Percentiles rank a stretch among this genome's conserved stretches.
Conservation (phyloP, 148 eudicot genomes). For the Chenopodium quinoa region DNA sequence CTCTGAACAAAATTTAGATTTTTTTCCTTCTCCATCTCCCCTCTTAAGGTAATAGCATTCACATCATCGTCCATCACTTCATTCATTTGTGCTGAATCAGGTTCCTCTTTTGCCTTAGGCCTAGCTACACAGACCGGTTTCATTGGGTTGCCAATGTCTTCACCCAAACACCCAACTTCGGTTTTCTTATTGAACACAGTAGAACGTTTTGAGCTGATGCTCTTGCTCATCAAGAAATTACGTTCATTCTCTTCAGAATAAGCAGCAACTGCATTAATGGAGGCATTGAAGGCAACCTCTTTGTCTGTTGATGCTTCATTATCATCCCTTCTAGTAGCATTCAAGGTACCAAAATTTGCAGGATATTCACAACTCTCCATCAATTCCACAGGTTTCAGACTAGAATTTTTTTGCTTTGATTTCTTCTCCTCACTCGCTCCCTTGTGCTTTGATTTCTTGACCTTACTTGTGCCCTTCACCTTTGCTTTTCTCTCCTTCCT, state of each 20-base stretch:
- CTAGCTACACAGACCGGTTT: conserved; percentile 18
- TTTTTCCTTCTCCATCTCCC: conserved; percentile 20
- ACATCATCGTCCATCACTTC: conserved; percentile 16
- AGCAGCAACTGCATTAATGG: conserved; percentile 16
- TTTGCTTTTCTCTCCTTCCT: conserved; percentile 23
- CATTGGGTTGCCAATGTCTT: conserved; percentile 11
- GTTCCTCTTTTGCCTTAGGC: conserved; percentile 23
- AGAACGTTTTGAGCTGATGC: conserved; percentile 22
- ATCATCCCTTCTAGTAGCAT: conserved; percentile 28
- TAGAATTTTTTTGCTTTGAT: conserved; percentile 10
- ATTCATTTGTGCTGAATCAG: conserved; percentile 15
- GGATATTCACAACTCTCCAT: conserved; percentile 24
- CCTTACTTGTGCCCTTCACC: conserved; percentile 25
- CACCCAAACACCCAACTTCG: conserved; percentile 21
- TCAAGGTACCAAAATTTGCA: conserved; percentile 15
- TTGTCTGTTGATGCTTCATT: conserved; percentile 9
- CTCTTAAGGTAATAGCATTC: conserved; percentile 18
- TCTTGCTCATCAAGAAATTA: neutral
- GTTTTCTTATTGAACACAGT: conserved; percentile 15
- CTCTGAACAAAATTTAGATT: conserved; percentile 3
- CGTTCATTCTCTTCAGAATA: conserved; percentile 15
- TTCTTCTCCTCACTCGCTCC: conserved; percentile 23
- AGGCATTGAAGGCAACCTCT: conserved; percentile 13
- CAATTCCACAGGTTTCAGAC: conserved; percentile 17
- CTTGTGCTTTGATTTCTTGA: conserved; percentile 27